Percentiles rank a stretch among this genome's conserved stretches.
Evolutionary conservation across 176 grass and related monocot genomes (phyloP).

Genomic region (Oryza meridionalis): DNA sequence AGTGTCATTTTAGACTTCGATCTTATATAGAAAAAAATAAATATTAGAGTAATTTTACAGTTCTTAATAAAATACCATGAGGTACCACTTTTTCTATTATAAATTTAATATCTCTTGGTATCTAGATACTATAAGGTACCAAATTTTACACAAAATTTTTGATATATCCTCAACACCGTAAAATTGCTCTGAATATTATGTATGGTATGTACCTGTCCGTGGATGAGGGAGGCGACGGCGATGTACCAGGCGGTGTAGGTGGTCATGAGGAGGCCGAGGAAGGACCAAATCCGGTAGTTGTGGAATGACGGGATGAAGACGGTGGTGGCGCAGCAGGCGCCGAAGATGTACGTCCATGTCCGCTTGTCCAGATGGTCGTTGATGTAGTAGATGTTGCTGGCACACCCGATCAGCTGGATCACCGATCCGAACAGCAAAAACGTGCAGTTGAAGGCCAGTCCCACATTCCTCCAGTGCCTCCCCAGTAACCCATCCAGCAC

Average conservation of each 20-base stretch:
- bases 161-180: too few relatives aligned
- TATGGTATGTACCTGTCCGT: constrained; percentile 61
- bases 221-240: constrained; percentile 70
- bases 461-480: constrained; percentile 84
- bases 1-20: too few relatives aligned
- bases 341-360: constrained; percentile 97
- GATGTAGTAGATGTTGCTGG: constrained; percentile 98
- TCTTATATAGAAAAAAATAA: too few relatives aligned
- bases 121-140: too few relatives aligned
- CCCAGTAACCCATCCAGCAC: constrained; percentile 89
- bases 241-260: constrained; percentile 99
- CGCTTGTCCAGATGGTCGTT: constrained; percentile 94
- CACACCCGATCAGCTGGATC: constrained; percentile 97
- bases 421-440: constrained; percentile 96
- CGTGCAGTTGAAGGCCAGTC: constrained; percentile 95
- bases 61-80: too few relatives aligned
- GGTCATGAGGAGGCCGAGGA: constrained; percentile 88
- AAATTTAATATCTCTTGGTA: too few relatives aligned
- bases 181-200: too few relatives aligned
- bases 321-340: constrained; percentile 92
- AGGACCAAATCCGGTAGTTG: constrained; percentile 98
- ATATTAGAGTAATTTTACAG: too few relatives aligned
- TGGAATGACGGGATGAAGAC: constrained; percentile 99
- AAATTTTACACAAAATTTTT: too few relatives aligned
- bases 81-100: too few relatives aligned